These are phyloP conservation scores for Colletotrichum eremochloae DNA, from an alignment of 2,329 filamentous ascomycete genomes.

Conservation along the genomic window DNA sequence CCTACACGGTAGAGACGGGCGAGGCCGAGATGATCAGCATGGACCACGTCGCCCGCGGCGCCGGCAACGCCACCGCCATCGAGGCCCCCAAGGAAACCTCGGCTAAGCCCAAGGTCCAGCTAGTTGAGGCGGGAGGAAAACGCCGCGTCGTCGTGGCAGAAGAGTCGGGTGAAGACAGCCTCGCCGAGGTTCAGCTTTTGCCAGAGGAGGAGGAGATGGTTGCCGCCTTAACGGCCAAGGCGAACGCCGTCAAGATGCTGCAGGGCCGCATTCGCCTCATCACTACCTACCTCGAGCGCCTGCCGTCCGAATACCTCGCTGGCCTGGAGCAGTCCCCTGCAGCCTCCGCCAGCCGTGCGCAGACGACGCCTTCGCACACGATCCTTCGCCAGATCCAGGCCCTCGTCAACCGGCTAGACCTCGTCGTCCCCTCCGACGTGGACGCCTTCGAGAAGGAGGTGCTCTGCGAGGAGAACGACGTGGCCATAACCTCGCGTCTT, in stretches of 20 bases:
- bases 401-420: slow-evolving; percentile 84
- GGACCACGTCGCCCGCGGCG: slow-evolving; percentile 89
- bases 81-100: slow-evolving; percentile 52
- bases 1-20: slow-evolving; percentile 91
- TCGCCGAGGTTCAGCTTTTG: slow-evolving; percentile 57
- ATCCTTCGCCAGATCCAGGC: slow-evolving; percentile 91
- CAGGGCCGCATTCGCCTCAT: slow-evolving; percentile 81
- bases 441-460: slow-evolving; percentile 78
- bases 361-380: slow-evolving; percentile 70
- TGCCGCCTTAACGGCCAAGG: slow-evolving; percentile 82
- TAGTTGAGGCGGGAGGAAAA: slow-evolving; percentile 64
- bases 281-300: slow-evolving; percentile 79
- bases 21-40: slow-evolving; percentile 99
- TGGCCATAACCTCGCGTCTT: slow-evolving; percentile 82
- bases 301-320: slow-evolving; percentile 75
- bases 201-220: slow-evolving; percentile 73
- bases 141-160: slow-evolving; percentile 53
- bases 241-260: slow-evolving; percentile 95
- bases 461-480: slow-evolving; percentile 85
- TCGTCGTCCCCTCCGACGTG: slow-evolving; percentile 80
- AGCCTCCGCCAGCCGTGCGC: slow-evolving; percentile 47
- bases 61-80: slow-evolving; percentile 81
- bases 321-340: slow-evolving; percentile 54
- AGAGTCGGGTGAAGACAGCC: slow-evolving; percentile 47
- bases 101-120: slow-evolving; percentile 54